Evolutionary conservation across 306 rosid genomes (phyloP).

Genomic region (Corylus avellana): DNA sequence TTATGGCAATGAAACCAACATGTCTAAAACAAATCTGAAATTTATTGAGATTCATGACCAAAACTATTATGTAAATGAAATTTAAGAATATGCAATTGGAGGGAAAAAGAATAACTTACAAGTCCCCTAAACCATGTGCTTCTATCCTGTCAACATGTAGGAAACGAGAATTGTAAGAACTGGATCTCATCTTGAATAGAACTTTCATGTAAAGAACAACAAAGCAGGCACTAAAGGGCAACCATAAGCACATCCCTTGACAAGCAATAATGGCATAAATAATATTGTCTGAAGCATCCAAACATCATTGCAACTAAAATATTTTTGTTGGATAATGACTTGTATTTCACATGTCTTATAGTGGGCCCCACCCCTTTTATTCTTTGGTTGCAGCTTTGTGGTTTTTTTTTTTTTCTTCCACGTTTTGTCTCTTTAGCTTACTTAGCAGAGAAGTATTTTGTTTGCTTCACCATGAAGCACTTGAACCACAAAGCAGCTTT

Average conservation of each 20-base stretch:
- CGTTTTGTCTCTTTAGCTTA: no score
- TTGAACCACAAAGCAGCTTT: no score
- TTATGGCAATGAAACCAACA: not conserved
- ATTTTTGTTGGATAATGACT: no score
- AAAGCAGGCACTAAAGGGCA: not conserved
- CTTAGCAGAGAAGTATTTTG: no score
- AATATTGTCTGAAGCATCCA: not conserved
- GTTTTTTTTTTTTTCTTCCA: no score
- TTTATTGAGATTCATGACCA: constrained; percentile 10
- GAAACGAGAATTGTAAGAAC: constrained; percentile 43
- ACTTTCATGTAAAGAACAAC: constrained; percentile 3
- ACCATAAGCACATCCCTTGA: constrained; percentile 14
- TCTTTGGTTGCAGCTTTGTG: no score
- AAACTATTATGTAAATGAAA: constrained; percentile 3
- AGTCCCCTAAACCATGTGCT: constrained; percentile 73
- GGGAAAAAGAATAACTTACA: constrained; percentile 51
- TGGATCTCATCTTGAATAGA: constrained; percentile 4
- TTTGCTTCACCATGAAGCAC: no score
- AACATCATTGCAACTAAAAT: no score
- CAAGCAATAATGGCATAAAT: not conserved
- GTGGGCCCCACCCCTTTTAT: no score
- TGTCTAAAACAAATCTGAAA: constrained; percentile 3
- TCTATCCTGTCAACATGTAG: constrained; percentile 67
- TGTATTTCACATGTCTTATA: no score
- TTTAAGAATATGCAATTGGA: constrained; percentile 14